Conservation (phyloP, 331 rosid genomes). For the Cydonia oblonga region DNA sequence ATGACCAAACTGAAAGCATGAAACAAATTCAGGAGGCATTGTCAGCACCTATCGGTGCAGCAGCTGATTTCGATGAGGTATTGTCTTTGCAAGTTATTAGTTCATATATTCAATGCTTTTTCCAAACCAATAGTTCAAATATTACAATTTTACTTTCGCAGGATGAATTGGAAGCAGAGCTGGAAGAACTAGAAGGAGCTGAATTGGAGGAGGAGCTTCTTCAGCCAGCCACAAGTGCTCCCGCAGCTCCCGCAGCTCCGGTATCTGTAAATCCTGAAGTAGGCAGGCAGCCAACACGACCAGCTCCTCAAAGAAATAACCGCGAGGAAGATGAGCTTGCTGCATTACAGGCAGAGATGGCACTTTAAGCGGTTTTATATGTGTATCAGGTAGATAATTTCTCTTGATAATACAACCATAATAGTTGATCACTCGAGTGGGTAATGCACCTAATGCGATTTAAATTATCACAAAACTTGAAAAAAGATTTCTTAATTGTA, state of each 20-base stretch:
- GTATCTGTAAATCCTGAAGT: constrained; percentile 37
- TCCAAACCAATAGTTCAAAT: not conserved
- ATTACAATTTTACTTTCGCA: constrained; percentile 17
- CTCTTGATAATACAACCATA: not conserved
- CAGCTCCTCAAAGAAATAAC: constrained; percentile 52
- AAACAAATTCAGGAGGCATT: constrained; percentile 93
- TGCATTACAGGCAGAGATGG: constrained; percentile 98
- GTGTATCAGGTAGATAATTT: not conserved
- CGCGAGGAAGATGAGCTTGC: constrained; percentile 94
- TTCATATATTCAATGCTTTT: not conserved
- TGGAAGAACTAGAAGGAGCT: constrained; percentile 89
- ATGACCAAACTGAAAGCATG: constrained; percentile 97
- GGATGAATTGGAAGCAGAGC: constrained; percentile 98
- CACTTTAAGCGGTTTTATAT: constrained; percentile 38
- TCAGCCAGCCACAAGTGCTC: constrained; percentile 78
- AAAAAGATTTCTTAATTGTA: too few species aligned
- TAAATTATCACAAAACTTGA: too few species aligned
- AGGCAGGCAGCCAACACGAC: constrained; percentile 65
- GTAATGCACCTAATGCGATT: too few species aligned
- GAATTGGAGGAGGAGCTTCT: constrained; percentile 95
- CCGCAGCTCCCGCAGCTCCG: constrained; percentile 35
- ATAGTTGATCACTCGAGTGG: too few species aligned
- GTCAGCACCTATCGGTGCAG: constrained; percentile 76
- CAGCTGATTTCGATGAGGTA: constrained; percentile 88
- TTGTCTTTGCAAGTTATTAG: not conserved